These are phyloP conservation scores for Brassica rapa DNA, from an alignment of 345 rosid species.

Conservation along the genomic window DNA sequence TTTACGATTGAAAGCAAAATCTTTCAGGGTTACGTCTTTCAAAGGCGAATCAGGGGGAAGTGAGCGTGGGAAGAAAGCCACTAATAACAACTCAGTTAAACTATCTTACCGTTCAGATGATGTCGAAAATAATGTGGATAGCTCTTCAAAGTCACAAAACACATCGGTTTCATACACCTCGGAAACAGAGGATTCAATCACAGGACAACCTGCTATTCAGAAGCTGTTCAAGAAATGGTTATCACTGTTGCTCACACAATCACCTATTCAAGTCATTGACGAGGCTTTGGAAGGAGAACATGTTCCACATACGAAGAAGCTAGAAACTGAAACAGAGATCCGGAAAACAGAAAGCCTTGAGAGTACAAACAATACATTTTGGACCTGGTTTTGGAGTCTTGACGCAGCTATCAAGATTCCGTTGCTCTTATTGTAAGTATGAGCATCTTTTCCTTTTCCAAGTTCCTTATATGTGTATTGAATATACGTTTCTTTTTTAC, in stretches of 20 bases:
- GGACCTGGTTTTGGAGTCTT: conserved; percentile 63
- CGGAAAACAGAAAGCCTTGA: conserved; percentile 40
- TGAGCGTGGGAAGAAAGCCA: conserved; percentile 53
- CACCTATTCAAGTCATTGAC: conserved; percentile 55
- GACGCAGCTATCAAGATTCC: conserved; percentile 77
- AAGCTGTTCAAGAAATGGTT: conserved; percentile 82
- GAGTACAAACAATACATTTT: conserved; percentile 36
- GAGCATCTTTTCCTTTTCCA: neutral
- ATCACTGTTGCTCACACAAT: conserved; percentile 54
- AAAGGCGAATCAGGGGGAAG: conserved; percentile 69
- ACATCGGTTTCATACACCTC: conserved; percentile 65
- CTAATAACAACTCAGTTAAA: conserved; percentile 54
- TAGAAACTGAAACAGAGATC: conserved; percentile 43
- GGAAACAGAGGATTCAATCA: conserved; percentile 53
- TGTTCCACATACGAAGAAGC: conserved; percentile 43
- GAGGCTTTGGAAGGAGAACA: conserved; percentile 56
- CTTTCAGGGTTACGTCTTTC: conserved; percentile 69
- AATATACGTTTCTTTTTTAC: neutral
- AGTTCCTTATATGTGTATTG: no score
- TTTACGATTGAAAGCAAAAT: conserved; percentile 49
- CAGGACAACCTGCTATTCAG: conserved; percentile 70
- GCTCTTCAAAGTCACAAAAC: conserved; percentile 61
- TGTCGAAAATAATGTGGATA: conserved; percentile 52
- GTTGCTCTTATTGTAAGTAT: conserved; percentile 73
- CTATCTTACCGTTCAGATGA: conserved; percentile 66